These are phyloP conservation scores for Testicularia cyperi DNA, from an alignment of 1,284 basidiomycete species.

Conservation along the genomic window DNA sequence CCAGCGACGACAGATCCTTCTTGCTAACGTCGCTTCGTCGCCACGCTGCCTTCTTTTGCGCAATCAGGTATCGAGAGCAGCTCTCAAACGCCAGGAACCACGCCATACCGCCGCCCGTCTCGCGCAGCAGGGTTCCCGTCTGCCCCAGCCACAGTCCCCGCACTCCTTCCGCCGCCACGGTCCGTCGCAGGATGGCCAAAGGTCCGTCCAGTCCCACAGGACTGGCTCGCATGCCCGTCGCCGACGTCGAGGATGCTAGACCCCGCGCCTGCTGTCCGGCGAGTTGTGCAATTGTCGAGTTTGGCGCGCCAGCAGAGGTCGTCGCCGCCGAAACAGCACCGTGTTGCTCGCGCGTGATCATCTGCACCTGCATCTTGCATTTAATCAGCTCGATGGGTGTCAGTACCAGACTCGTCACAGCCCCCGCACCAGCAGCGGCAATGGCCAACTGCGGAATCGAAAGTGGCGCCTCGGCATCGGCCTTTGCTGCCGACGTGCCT, in stretches of 20 bases:
- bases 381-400: constrained; percentile 90
- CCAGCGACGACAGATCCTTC: constrained; percentile 70
- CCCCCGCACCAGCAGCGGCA: constrained; percentile 79
- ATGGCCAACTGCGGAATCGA: constrained; percentile 69
- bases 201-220: constrained; percentile 70
- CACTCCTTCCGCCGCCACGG: constrained; percentile 70
- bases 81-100: constrained; percentile 85
- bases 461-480: constrained; percentile 55
- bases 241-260: neutral
- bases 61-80: constrained; percentile 39
- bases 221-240: constrained; percentile 7
- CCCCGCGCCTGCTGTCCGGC: constrained; percentile 10
- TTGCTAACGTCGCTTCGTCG: constrained; percentile 54
- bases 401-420: constrained; percentile 78
- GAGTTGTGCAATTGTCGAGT: constrained; percentile 13
- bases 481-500: constrained; percentile 52
- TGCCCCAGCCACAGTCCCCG: constrained; percentile 84
- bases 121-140: constrained; percentile 75
- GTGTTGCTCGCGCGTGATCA: constrained; percentile 66
- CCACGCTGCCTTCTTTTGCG: constrained; percentile 38
- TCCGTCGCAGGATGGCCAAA: constrained; percentile 69
- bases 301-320: constrained; percentile 39
- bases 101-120: constrained; percentile 80
- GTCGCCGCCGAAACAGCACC: constrained; percentile 1
- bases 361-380: constrained; percentile 94